phyloP scores from a whole-genome alignment of 2,329 filamentous ascomycete genomes.

The Taxawa tesnikishii region DNA sequence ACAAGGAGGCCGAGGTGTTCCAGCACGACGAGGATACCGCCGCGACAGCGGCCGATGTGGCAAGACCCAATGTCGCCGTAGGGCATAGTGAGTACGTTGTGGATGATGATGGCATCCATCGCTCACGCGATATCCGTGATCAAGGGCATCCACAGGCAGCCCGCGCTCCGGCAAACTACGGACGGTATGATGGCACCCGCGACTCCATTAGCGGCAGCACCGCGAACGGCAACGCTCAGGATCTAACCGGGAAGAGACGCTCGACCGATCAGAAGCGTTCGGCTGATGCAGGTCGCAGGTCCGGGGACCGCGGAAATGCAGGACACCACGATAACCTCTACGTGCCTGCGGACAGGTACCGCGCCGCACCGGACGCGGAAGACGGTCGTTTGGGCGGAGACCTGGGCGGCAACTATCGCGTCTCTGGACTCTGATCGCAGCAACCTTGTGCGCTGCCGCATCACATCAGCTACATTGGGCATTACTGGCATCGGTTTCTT shows the following conservation, averaged over 20 bases:
- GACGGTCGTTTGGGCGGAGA: too few relatives aligned
- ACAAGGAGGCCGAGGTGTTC: conserved; percentile 25
- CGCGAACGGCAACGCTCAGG: conserved; percentile 1
- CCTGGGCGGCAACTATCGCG: conserved; percentile 4
- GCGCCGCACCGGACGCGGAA: conserved; percentile 2
- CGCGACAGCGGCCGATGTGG: conserved; percentile 15
- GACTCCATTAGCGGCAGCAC: conserved; percentile 2
- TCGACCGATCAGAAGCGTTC: background rate
- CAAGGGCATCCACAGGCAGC: conserved; percentile 17
- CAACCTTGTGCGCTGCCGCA: too few relatives aligned
- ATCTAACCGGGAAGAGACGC: background rate
- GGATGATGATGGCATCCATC: conserved; percentile 7
- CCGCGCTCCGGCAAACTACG: conserved; percentile 7
- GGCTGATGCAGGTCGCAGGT: conserved; percentile 5
- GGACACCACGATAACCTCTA: background rate
- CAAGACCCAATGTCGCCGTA: conserved; percentile 14
- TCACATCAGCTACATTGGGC: too few relatives aligned
- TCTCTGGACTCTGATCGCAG: conserved; percentile 6
- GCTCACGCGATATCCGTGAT: conserved; percentile 9
- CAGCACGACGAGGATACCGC: conserved; percentile 24
- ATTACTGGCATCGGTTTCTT: too few relatives aligned
- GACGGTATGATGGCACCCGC: conserved; percentile 1
- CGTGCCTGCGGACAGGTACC: conserved; percentile 3
- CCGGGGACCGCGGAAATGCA: conserved; percentile 1
- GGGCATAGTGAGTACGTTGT: conserved; percentile 10